Base-by-base conservation (phyloP, 164 flowering plant genomes). In the Annona squamosa region DNA sequence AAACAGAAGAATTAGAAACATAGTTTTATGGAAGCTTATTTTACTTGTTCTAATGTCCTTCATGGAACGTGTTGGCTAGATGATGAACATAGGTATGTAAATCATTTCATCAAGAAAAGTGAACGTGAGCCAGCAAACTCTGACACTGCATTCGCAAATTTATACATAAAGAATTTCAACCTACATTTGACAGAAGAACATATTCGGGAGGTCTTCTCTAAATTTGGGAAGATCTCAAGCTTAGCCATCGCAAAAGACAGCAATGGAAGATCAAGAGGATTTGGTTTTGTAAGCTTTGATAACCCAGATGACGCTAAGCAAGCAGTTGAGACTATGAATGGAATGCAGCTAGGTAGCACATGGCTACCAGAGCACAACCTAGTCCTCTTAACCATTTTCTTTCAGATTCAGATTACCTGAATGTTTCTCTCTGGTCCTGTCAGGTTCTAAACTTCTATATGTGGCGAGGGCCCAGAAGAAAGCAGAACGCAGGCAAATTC, bases 401-500 rank as follows among this genome's bases (percentile, higher is more conserved):
- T 59, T 19, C 2, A 59, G 16, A 57, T 26, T 7, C 59, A 37
- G 12, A 57, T 9, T 18, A 43, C 43, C 45, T 43, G 18, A 44
- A 13, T 66, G 26, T 45, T n/a, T 48, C 16, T 6, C 7, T 43
- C 59, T 69, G 63, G 48, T 7, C 48, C 73, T 69, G 59, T 13
- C 65, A 94, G 99, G 97, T 19, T 85, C 95, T 2, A 91, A 90
- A 80, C 77, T 70, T 70, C 48, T 91, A 44, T 95, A 90, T 83
- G 97, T 95, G 3, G 93, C 87, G 52, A 85, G 92, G 82, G 99
- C 97, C 71, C 98, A 94, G 75, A 92, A 92, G 81, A 89, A 87
- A 79, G 83, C 88, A 16, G 97, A 92, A 75, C 90, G 97, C 0
- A 86, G 86, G 72, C 86, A 85, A 71, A 67, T 92, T n/a, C 75